Evolutionary conservation across 768 basidiomycete genomes (phyloP).

Genomic region (Boletus subcaerulescens): DNA sequence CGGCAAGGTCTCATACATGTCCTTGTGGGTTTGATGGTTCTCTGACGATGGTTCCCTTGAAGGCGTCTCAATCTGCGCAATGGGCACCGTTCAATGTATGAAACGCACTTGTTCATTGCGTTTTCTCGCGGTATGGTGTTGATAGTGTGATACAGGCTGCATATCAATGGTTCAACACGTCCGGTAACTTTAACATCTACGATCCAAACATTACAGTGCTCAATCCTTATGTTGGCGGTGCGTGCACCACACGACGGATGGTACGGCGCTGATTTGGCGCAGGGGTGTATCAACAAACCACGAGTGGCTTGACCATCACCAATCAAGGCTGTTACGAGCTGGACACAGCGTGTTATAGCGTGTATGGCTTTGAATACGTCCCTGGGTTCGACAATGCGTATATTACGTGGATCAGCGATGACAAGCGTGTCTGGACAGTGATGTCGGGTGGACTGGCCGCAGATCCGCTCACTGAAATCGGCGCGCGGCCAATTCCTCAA

Average conservation of each 20-base stretch:
- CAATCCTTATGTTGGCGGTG: conserved; percentile 46
- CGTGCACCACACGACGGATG: background rate
- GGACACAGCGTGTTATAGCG: conserved; percentile 39
- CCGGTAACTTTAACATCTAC: conserved; percentile 34
- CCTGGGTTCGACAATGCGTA: conserved; percentile 52
- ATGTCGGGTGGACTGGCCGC: conserved; percentile 45
- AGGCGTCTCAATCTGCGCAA: conserved; percentile 57
- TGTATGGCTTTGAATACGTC: conserved; percentile 55
- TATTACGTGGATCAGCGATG: conserved; percentile 68
- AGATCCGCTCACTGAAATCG: conserved; percentile 52
- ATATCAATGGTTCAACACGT: conserved; percentile 41
- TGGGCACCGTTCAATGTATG: conserved; percentile 38
- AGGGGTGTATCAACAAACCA: conserved; percentile 41
- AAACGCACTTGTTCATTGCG: background rate
- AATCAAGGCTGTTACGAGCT: conserved; percentile 46
- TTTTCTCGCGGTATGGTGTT: background rate
- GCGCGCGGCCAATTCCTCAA: conserved; percentile 55
- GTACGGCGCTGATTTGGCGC: conserved; percentile 2
- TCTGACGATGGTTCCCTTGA: conserved; percentile 10
- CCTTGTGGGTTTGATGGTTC: background rate
- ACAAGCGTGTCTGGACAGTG: conserved; percentile 55
- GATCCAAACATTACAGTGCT: conserved; percentile 36
- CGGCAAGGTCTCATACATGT: conserved; percentile 33
- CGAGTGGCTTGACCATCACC: conserved; percentile 34
- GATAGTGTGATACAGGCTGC: conserved; percentile 32